Evolutionary conservation across 2,329 filamentous ascomycete species (phyloP).

Genomic region (Penicillium sp.): DNA sequence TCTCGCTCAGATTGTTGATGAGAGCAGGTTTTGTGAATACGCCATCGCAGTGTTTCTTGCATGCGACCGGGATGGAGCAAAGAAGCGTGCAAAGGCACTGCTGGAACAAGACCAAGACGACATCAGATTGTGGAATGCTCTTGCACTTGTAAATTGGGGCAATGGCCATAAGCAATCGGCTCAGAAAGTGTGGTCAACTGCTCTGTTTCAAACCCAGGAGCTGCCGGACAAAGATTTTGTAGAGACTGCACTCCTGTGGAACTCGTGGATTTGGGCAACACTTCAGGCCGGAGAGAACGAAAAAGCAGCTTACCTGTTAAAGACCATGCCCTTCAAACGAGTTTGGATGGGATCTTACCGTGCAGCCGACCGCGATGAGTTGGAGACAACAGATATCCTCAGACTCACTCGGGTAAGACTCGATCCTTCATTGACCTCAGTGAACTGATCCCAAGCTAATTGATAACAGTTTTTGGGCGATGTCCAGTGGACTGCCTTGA

Average conservation of each 20-base stretch:
- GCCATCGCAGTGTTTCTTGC: constrained; percentile 63
- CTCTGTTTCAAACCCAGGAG: constrained; percentile 56
- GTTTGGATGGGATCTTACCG: constrained; percentile 33
- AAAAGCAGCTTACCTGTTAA: constrained; percentile 39
- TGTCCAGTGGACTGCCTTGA: constrained; percentile 55
- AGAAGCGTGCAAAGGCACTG: constrained; percentile 68
- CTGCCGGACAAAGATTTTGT: constrained; percentile 36
- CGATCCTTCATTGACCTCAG: not conserved
- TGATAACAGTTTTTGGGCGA: constrained; percentile 52
- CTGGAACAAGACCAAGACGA: constrained; percentile 65
- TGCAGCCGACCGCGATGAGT: constrained; percentile 8
- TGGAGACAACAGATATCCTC: constrained; percentile 36
- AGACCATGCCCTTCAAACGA: constrained; percentile 38
- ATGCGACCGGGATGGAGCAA: constrained; percentile 54
- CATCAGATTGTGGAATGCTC: constrained; percentile 70
- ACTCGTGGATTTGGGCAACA: constrained; percentile 66
- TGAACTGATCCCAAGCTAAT: constrained; percentile 43
- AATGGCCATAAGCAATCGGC: constrained; percentile 58
- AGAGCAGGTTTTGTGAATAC: constrained; percentile 62
- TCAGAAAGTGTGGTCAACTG: constrained; percentile 62
- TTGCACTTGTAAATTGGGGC: constrained; percentile 66
- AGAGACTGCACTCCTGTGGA: constrained; percentile 51
- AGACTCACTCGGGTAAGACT: constrained; percentile 41
- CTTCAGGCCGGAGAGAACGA: constrained; percentile 45
- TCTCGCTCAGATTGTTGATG: constrained; percentile 47